A percentile compares a stretch with the other conserved stretches of the same genome.
phyloP scores from a whole-genome alignment of 371 early-diverging fungal species.

The Capillidium rhysosporum region DNA sequence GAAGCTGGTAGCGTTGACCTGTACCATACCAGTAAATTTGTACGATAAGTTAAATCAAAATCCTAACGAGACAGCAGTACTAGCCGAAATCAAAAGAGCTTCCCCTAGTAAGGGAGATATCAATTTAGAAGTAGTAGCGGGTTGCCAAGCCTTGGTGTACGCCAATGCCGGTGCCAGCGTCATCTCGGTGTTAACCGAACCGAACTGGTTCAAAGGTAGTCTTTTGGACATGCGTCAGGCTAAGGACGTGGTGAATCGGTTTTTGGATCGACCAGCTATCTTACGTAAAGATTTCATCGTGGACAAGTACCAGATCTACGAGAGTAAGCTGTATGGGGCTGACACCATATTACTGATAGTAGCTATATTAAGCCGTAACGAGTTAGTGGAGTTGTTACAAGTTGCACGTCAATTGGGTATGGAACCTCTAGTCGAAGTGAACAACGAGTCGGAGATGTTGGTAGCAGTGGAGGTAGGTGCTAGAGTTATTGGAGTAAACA shows the following conservation, averaged over 20 bases:
- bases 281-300: slow-evolving; percentile 92
- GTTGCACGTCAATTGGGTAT: slow-evolving; percentile 64
- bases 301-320: slow-evolving; percentile 86
- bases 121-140: slow-evolving; percentile 56
- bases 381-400: slow-evolving; percentile 37
- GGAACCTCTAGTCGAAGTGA: slow-evolving; percentile 96
- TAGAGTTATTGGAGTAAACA: slow-evolving; percentile 87
- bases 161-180: slow-evolving; percentile 75
- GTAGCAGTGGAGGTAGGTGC: slow-evolving; percentile 65
- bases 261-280: slow-evolving; percentile 63
- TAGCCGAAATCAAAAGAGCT: slow-evolving; percentile 95
- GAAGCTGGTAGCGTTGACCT: slow-evolving; percentile 37
- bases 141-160: slow-evolving; percentile 64
- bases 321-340: slow-evolving; percentile 78
- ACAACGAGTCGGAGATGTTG: slow-evolving; percentile 72
- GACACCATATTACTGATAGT: slow-evolving; percentile 90
- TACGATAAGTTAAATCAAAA: slow-evolving; percentile 34
- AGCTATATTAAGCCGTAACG: slow-evolving; percentile 64
- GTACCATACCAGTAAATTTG: slow-evolving; percentile 63
- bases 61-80: slow-evolving; percentile 36
- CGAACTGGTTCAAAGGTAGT: slow-evolving; percentile 90
- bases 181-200: slow-evolving; percentile 92
- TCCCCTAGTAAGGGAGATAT: slow-evolving; percentile 92
- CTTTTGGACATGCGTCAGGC: slow-evolving; percentile 75
- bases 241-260: slow-evolving; percentile 33